These are phyloP conservation scores for Bocquillonia castaneifolia DNA, from an alignment of 441 rosid genomes.

Conservation along the genomic window DNA sequence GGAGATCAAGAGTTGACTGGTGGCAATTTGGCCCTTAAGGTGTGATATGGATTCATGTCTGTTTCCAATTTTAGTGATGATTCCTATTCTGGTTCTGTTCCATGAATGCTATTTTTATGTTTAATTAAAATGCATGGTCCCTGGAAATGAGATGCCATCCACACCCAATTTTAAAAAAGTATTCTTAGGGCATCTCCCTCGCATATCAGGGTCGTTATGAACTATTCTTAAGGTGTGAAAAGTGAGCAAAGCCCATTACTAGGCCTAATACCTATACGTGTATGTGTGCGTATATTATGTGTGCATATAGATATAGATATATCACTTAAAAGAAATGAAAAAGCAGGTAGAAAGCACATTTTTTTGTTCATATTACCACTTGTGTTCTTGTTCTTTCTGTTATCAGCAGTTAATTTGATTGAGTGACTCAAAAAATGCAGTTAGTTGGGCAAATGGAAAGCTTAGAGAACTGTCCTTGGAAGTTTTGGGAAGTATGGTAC, in stretches of 20 bases:
- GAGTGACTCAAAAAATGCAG: too few relatives aligned
- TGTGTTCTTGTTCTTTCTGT: too few relatives aligned
- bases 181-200: neutral
- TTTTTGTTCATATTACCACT: too few relatives aligned
- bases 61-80: neutral
- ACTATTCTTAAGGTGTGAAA: neutral
- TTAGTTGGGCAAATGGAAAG: too few relatives aligned
- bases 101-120: constrained; percentile 4
- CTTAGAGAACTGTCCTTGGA: too few relatives aligned
- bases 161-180: too few relatives aligned
- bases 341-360: neutral
- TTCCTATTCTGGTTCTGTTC: neutral
- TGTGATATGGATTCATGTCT: constrained; percentile 21
- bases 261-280: neutral
- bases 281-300: too few relatives aligned
- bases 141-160: neutral
- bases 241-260: neutral
- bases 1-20: constrained; percentile 34
- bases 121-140: neutral
- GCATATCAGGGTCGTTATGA: neutral
- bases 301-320: neutral
- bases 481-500: too few relatives aligned
- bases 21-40: constrained; percentile 54
- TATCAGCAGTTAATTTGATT: too few relatives aligned
- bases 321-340: neutral